Conservation (phyloP, 495 filamentous ascomycete genomes). For the Hapsidospora chrysogenum region DNA sequence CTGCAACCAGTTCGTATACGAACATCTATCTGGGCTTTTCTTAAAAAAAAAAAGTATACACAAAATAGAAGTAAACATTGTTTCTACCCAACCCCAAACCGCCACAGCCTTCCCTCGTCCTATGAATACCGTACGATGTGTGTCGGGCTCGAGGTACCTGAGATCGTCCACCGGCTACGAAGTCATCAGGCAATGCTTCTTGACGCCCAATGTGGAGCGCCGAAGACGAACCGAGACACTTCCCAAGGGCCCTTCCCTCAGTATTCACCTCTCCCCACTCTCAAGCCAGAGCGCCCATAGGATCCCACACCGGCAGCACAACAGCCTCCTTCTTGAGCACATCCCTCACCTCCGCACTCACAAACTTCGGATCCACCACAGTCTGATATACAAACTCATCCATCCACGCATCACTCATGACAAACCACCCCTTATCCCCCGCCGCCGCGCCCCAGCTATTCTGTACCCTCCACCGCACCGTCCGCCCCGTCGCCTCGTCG, state of each 20-base stretch:
- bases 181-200: no score
- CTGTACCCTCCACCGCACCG: constrained; percentile 68
- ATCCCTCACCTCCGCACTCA: constrained; percentile 46
- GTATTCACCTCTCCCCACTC: neutral
- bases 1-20: no score
- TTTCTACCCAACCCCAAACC: no score
- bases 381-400: constrained; percentile 76
- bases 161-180: no score
- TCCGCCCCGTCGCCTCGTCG: constrained; percentile 36
- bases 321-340: constrained; percentile 51
- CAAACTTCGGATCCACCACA: constrained; percentile 60
- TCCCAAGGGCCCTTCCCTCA: no score
- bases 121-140: no score
- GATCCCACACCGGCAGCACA: constrained; percentile 70
- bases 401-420: constrained; percentile 78
- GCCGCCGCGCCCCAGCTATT: constrained; percentile 58
- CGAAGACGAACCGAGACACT: neutral
- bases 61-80: no score
- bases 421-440: constrained; percentile 65
- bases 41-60: no score
- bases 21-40: no score
- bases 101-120: no score
- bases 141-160: no score
- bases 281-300: constrained; percentile 69
- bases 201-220: no score